phyloP scores from a whole-genome alignment of 345 rosid genomes.

The Excoecaria cochinchinensis region DNA sequence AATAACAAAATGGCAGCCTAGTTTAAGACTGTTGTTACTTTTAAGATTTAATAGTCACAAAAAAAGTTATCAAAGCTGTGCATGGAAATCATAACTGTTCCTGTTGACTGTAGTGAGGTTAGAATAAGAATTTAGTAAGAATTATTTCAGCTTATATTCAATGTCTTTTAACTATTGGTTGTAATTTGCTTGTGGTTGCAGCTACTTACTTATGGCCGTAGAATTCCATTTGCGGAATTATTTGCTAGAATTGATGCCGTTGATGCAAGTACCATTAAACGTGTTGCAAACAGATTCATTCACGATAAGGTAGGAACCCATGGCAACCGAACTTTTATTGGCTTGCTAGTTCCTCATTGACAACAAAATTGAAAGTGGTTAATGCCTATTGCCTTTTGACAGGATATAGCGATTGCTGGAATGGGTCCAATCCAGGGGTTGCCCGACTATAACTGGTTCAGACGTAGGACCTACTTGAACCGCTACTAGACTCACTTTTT shows the following conservation, averaged over 20 bases:
- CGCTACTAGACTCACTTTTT: constrained; percentile 52
- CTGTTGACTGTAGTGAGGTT: not conserved
- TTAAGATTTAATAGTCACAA: not conserved
- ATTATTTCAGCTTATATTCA: not conserved
- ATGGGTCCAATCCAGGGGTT: constrained; percentile 90
- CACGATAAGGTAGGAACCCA: constrained; percentile 64
- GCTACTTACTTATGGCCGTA: constrained; percentile 94
- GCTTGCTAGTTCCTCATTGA: not conserved
- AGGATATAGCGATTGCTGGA: constrained; percentile 95
- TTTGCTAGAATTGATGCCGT: constrained; percentile 95
- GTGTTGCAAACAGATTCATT: constrained; percentile 86
- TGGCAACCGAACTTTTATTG: not conserved
- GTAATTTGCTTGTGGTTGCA: constrained; percentile 33
- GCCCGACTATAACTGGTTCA: constrained; percentile 97
- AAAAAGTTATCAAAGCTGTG: not conserved
- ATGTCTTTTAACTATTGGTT: not conserved
- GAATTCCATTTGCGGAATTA: constrained; percentile 84
- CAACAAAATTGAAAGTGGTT: not conserved
- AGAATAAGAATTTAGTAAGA: not conserved
- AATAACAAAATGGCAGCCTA: not conserved
- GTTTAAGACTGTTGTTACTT: not conserved
- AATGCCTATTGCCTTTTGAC: constrained; percentile 11
- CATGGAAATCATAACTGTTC: not conserved
- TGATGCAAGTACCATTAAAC: constrained; percentile 76
- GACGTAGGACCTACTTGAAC: constrained; percentile 98